Evolutionary conservation across 225 moss, liverwort and hornwort genomes (phyloP), one percentile per base, ranked within the genome.

Genomic region (Marchantia paleacea): DNA sequence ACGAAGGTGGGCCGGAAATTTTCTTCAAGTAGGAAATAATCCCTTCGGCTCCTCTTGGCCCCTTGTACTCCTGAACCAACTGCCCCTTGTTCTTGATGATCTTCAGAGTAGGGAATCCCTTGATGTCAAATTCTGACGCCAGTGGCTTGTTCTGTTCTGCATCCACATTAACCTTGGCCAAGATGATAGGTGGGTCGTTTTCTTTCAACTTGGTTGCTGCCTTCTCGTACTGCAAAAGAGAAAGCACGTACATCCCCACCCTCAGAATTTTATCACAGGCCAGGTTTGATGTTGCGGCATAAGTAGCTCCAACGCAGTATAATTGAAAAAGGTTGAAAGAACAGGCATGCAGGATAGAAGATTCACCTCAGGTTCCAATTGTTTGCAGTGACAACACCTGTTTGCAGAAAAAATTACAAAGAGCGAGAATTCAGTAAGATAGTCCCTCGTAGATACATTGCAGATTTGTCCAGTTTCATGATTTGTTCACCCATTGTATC

Each of bases 361-460:
- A 8, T 31, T 84, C 49, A 92, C 94, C 94, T 92, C 92, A n/a
- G 95, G 95, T 39, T 87, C 51, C 81, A 97, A 77, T 13, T 80
- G 87, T 88, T 95, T 93, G 81, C 95, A 97, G 83, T 95, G 93
- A 29, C 97, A 95, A 77, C 97, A 97, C 91, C 90, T 91, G 87
- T 15, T 66, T 26, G 30, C 12, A 18, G 18, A 4, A 16, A 49
- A n/a, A 7, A 24, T 52, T 8, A 10, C 29, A 60, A 72, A n/a
- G 50, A n/a, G 8, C 19, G 8, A 49, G 25, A 30, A 47, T 10
- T 76, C 16, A 76, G 30, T 75, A 49, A 75, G 10, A 26, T 22
- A 29, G 13, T 10, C 66, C 10, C 19, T 13, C 28, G 10, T 66
- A 12, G 28, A 66, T 26, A 10, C 0, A 6, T 29, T 12, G 2